These are phyloP conservation scores for Fusarium avenaceum DNA, from an alignment of 2,329 filamentous ascomycete genomes.

Conservation along the genomic window DNA sequence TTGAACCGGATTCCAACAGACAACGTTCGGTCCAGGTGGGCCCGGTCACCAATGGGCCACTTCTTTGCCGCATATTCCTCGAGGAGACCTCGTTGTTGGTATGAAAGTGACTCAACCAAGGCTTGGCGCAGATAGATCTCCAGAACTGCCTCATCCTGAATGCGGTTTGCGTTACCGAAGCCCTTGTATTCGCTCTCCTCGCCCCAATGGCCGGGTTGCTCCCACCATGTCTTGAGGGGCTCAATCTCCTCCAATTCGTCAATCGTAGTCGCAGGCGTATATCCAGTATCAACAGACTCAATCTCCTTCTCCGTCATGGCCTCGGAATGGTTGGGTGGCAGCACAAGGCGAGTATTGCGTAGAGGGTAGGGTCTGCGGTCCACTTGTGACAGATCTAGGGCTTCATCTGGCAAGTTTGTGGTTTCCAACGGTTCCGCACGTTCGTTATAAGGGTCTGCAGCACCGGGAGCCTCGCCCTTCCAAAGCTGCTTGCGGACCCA, in stretches of 20 bases:
- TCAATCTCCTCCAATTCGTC: conserved; percentile 63
- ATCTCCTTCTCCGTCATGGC: conserved; percentile 53
- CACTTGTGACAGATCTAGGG: conserved; percentile 38
- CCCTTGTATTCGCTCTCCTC: conserved; percentile 59
- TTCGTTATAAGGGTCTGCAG: conserved; percentile 58
- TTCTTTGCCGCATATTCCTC: conserved; percentile 52
- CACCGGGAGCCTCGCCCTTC: conserved; percentile 57
- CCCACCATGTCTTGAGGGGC: conserved; percentile 66
- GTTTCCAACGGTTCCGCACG: conserved; percentile 47
- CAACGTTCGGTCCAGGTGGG: conserved; percentile 55
- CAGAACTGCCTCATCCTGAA: conserved; percentile 60
- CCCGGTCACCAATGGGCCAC: conserved; percentile 52
- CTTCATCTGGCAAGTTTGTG: conserved; percentile 53
- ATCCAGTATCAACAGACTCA: conserved; percentile 53
- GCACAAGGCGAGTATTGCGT: conserved; percentile 50
- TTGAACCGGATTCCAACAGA: conserved; percentile 56
- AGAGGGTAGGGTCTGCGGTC: conserved; percentile 48
- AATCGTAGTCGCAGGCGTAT: conserved; percentile 62
- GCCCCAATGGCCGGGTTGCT: conserved; percentile 66
- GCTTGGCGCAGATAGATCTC: conserved; percentile 65
- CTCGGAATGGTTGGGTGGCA: conserved; percentile 54
- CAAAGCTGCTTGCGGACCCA: conserved; percentile 58
- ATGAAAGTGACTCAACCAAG: conserved; percentile 64
- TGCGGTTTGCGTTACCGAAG: conserved; percentile 59
- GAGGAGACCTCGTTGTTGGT: conserved; percentile 54